Conservation (phyloP, 129 eudicot genomes). For the Centrapalus pauciflorus region DNA sequence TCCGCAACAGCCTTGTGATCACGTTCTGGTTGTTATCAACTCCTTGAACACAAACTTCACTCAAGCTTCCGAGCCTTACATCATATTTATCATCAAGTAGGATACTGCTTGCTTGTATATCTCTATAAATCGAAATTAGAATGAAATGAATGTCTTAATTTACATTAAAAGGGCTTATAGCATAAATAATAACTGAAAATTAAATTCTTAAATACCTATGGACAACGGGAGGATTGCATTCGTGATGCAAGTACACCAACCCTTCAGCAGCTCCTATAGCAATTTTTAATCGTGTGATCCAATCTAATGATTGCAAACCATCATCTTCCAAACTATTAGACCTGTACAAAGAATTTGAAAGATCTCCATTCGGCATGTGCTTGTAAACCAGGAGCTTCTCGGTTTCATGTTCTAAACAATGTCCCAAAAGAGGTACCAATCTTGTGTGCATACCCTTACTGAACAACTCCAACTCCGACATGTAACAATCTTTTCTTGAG, state of each 20-base stretch:
- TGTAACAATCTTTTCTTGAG: constrained; percentile 41
- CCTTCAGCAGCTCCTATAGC: constrained; percentile 85
- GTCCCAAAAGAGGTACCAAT: constrained; percentile 63
- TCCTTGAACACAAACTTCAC: constrained; percentile 56
- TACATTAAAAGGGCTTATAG: neutral
- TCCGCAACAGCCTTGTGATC: constrained; percentile 53
- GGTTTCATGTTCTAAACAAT: constrained; percentile 60
- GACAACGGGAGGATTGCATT: constrained; percentile 80
- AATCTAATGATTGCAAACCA: constrained; percentile 61
- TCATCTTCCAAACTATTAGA: constrained; percentile 34
- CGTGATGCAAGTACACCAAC: constrained; percentile 64
- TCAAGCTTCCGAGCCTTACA: constrained; percentile 79
- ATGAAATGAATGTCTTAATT: neutral
- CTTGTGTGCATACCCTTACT: constrained; percentile 49
- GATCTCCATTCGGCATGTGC: constrained; percentile 71
- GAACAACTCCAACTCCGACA: constrained; percentile 51
- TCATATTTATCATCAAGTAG: constrained; percentile 85
- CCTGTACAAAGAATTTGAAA: constrained; percentile 52
- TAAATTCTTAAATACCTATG: constrained; percentile 49
- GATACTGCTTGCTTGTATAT: constrained; percentile 80
- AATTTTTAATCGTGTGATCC: constrained; percentile 85
- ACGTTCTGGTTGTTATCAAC: constrained; percentile 46
- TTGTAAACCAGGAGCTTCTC: constrained; percentile 73
- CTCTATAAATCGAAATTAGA: constrained; percentile 32
- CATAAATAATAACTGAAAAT: neutral